Base-by-base conservation (phyloP, 2,329 filamentous ascomycete genomes). In the Penicillium sp. region DNA sequence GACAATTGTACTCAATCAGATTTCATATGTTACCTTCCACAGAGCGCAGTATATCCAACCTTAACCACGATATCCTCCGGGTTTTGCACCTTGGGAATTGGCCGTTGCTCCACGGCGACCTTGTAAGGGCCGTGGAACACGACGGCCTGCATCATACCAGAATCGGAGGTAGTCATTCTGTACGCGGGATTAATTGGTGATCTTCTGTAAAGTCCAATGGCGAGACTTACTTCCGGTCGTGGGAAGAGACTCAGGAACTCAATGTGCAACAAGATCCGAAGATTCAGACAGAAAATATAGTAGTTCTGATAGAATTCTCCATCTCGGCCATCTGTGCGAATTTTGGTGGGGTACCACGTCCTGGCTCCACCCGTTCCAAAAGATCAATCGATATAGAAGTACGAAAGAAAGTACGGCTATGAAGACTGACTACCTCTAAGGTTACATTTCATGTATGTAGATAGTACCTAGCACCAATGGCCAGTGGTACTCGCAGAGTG, bases 21-120 rank as follows among this genome's bases (percentile, higher is more conserved):
- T 48, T 40, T 49, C 22, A 44, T 14, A 42, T 78, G 84, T 68
- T 77, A 92, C 90, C 89, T 93, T 69, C 92, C 92, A 71, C 92
- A 97, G 31, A 97, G 81, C 14, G 90, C 92, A 24, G 91, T 89
- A 64, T 89, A 89, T 56, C 85, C 82, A 18, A 96, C 90, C 72
- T 90, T 92, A 67, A 96, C 84, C 61, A 96, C 86, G 54, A 93
- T 83, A 70, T 96, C 92, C 53, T 81, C 83, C 5, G 84, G 80
- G 55, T 89, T 80, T 63, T 87, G 79, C 59, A 96, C 81, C 61
- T 84, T 82, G 1, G 92, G 92, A 11, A 93, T 81, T 0, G 91
- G 91, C 18, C 90, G 83, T 55, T 94, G 85, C 75, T 96, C 88
- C 51, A 97, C 75, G 1, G 83, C 87, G 50, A 96, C 81, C 67